A percentile compares a stretch with the other conserved stretches of the same genome.
Conservation (phyloP, 495 filamentous ascomycete genomes). For the Rusavskia elegans region DNA sequence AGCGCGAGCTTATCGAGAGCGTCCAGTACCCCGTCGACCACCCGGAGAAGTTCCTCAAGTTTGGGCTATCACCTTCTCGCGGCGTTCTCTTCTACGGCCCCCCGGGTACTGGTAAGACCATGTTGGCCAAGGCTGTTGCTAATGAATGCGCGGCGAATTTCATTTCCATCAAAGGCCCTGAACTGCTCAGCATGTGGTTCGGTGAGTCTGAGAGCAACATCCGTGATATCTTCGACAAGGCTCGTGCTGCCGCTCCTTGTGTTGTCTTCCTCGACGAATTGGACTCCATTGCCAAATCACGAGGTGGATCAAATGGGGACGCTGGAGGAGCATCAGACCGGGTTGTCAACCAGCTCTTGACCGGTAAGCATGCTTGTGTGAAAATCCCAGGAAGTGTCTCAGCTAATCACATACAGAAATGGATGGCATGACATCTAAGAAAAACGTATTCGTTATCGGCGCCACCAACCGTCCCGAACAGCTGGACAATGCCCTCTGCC, state of each 20-base stretch:
- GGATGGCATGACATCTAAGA: conserved; percentile 99
- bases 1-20: conserved; percentile 97
- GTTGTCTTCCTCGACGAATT: conserved; percentile 98
- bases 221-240: conserved; percentile 99
- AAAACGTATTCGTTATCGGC: conserved; percentile 99
- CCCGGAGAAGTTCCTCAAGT: conserved; percentile 99
- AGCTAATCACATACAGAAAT: conserved; percentile 60
- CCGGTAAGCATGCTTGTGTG: conserved; percentile 46
- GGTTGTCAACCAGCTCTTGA: conserved; percentile 98
- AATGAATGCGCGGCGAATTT: conserved; percentile 99
- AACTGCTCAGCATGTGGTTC: conserved; percentile 99
- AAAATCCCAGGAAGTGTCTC: neutral
- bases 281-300: conserved; percentile 98
- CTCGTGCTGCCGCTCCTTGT: conserved; percentile 92
- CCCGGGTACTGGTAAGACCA: conserved; percentile 98
- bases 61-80: conserved; percentile 91
- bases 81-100: conserved; percentile 98
- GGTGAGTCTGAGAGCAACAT: conserved; percentile 99
- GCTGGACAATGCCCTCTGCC: conserved; percentile 91
- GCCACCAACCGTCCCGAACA: conserved; percentile 98
- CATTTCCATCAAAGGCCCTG: conserved; percentile 96
- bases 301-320: conserved; percentile 93
- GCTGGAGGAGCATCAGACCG: conserved; percentile 96
- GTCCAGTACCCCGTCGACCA: conserved; percentile 99
- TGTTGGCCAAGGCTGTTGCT: conserved; percentile 97